Conservation (phyloP, 1,284 basidiomycete species). For the Melampsora larici-populina region DNA sequence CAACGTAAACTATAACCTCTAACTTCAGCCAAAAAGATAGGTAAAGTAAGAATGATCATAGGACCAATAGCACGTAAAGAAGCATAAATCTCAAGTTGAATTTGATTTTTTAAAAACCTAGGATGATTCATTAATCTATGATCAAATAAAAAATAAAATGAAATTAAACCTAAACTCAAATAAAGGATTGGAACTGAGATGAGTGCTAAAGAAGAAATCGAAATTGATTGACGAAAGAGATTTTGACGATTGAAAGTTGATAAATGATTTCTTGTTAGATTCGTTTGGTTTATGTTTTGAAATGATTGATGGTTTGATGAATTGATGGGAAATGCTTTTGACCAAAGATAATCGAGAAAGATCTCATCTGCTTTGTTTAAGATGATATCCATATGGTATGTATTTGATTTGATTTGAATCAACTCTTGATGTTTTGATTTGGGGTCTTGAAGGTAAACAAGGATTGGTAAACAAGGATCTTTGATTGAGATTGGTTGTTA, state of each 20-base stretch:
- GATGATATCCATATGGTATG: conserved; percentile 47
- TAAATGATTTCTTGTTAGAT: neutral
- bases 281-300: neutral
- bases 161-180: conserved; percentile 77
- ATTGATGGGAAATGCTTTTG: conserved; percentile 42
- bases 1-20: conserved; percentile 78
- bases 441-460: too few relatives aligned
- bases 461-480: too few relatives aligned
- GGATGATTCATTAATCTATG: conserved; percentile 95
- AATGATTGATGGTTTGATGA: neutral
- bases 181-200: conserved; percentile 75
- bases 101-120: conserved; percentile 82
- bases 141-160: conserved; percentile 87
- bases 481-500: too few relatives aligned
- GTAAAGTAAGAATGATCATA: conserved; percentile 69
- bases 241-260: conserved; percentile 69
- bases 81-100: conserved; percentile 73
- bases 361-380: conserved; percentile 48
- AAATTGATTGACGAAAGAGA: conserved; percentile 72
- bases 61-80: conserved; percentile 74
- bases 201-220: conserved; percentile 71
- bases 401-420: neutral
- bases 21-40: conserved; percentile 91
- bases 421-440: too few relatives aligned
- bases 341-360: conserved; percentile 47